Evolutionary conservation across 192 early-diverging fungal species (phyloP).

Genomic region (Mortierella alpina): DNA sequence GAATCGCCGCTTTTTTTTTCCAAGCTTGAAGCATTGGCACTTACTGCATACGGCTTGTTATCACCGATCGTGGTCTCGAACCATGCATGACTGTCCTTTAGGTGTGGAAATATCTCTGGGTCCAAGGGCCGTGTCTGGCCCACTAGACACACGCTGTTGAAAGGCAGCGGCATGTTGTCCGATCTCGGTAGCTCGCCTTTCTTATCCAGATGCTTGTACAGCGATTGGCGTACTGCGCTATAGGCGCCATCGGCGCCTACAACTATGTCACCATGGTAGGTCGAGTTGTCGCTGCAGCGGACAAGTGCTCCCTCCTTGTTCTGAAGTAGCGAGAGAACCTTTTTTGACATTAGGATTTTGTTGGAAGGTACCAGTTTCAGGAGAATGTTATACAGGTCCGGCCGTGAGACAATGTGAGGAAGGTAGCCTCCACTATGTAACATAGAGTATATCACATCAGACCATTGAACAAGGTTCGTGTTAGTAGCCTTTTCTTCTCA

Average conservation of each 20-base stretch:
- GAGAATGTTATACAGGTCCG: slow-evolving; percentile 18
- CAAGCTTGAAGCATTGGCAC: background rate
- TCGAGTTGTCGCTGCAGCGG: slow-evolving; percentile 15
- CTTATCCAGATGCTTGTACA: slow-evolving; percentile 21
- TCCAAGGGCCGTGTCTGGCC: slow-evolving; percentile 26
- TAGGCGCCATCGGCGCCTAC: slow-evolving; percentile 40
- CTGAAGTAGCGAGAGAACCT: slow-evolving; percentile 13
- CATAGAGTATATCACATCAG: background rate
- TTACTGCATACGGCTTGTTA: slow-evolving; percentile 29
- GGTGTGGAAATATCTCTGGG: slow-evolving; percentile 13
- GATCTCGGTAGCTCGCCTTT: slow-evolving; percentile 14
- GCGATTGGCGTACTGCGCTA: slow-evolving; percentile 27
- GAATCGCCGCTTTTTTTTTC: background rate
- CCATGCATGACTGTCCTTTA: slow-evolving; percentile 17
- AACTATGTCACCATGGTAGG: slow-evolving; percentile 25
- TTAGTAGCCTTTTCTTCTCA: too few relatives aligned
- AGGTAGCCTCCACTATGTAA: slow-evolving; percentile 17
- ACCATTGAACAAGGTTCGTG: too few relatives aligned
- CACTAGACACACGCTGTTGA: slow-evolving; percentile 26
- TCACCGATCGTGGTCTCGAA: slow-evolving; percentile 24
- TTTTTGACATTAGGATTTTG: slow-evolving; percentile 20
- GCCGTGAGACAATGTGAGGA: slow-evolving; percentile 32
- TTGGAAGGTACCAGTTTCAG: slow-evolving; percentile 7
- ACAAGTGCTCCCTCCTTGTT: slow-evolving; percentile 15
- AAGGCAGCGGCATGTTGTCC: slow-evolving; percentile 15